Evolutionary conservation across 2,329 filamentous ascomycete species (phyloP), one percentile per base, ranked within the genome.

Genomic region (Ascosphaera aggregata): DNA sequence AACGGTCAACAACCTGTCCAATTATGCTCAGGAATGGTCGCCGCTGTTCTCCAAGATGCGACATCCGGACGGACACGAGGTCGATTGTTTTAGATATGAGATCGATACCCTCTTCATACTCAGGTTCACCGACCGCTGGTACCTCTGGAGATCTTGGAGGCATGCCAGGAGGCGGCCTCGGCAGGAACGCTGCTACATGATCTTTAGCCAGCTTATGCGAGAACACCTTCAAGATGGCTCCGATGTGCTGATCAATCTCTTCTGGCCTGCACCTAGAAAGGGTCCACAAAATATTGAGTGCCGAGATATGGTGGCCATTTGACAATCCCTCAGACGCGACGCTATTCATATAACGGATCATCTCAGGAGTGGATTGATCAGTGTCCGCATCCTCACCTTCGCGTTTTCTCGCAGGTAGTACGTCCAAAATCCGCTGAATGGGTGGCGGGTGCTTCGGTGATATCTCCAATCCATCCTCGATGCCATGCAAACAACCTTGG

Each of bases 81-180:
- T 95, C 85, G 44, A 98, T 85, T 8, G 85, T 81, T 60, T 95
- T 95, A 51, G 94, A 76, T 57, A 95, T 92, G 34, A 98, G 62
- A 41, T 79, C 76, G 7, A 82, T 85, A 45, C 89, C 85, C n/a
- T 91, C 71, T 50, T 92, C 80, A 20, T 85, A 67, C 43, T 94
- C 84, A 49, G 82, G 78, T 4, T 73, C 61, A 40, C 76, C 74
- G 53, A 81, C 55, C n/a, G 51, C 45, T 13, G 30, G 30, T 5
- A 32, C 30, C 15, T 32, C 30, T 32, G 30, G 30, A 32, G 4
- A 13, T 32, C 30, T 5, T 32, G 4, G 30, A 5, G 51, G 53
- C 41, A 61, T 57, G 3, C 51, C 47, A 44, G 48, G 57, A 54
- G 45, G 44, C 17, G 36, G 36, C 60, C 48, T 72, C 63, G 43